Conservation (phyloP, 164 flowering plant species). For the Protea cynaroides region DNA sequence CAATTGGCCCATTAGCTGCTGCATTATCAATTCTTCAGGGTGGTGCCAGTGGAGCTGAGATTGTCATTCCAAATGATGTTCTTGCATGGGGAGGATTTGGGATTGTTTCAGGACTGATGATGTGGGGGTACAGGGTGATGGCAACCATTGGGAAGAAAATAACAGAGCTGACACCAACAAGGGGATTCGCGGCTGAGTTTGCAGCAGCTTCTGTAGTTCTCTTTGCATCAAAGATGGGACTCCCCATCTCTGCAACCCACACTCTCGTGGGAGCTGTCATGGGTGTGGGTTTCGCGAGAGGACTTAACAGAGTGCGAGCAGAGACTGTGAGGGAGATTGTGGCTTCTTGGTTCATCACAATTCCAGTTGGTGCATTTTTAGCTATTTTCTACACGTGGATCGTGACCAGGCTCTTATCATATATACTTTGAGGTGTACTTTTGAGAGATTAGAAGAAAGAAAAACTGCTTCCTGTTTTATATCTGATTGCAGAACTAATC, state of each 20-base stretch:
- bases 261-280: constrained; percentile 98
- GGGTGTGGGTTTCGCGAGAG: constrained; percentile 98
- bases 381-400: constrained; percentile 79
- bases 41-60: constrained; percentile 53
- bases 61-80: constrained; percentile 82
- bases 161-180: constrained; percentile 91
- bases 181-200: constrained; percentile 98
- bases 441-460: neutral
- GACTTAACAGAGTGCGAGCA: constrained; percentile 84
- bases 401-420: constrained; percentile 62
- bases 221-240: constrained; percentile 85
- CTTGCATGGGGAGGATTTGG: constrained; percentile 99
- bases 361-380: constrained; percentile 76
- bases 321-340: constrained; percentile 95
- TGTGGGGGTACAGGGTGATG: constrained; percentile 98
- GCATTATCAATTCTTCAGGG: constrained; percentile 89
- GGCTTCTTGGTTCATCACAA: constrained; percentile 82
- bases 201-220: constrained; percentile 98
- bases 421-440: constrained; percentile 30
- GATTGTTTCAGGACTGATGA: constrained; percentile 85
- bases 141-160: constrained; percentile 98
- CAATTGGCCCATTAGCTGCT: constrained; percentile 94
- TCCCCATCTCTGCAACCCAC: constrained; percentile 96
- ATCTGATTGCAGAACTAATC: constrained; percentile 4
- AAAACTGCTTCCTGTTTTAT: neutral